These are phyloP conservation scores for Cephalotrichum gorgonifer DNA, from an alignment of 2,329 filamentous ascomycete genomes.

Conservation along the genomic window DNA sequence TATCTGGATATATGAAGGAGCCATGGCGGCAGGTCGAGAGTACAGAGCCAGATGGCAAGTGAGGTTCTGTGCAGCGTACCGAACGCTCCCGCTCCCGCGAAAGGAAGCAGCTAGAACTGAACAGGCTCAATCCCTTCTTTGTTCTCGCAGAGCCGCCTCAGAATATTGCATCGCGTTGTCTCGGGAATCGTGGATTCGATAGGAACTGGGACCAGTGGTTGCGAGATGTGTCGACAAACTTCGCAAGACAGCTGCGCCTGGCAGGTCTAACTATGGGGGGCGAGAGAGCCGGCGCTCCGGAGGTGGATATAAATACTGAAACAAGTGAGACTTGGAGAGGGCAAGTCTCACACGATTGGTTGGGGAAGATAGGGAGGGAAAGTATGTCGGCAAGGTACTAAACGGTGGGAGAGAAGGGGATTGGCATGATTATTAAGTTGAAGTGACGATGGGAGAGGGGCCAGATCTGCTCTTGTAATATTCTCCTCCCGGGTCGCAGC, in stretches of 20 bases:
- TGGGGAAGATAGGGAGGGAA: background rate
- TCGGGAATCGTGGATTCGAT: background rate
- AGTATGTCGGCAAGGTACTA: too few species aligned
- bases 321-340: background rate
- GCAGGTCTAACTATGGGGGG: slow-evolving; percentile 1
- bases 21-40: slow-evolving; percentile 28
- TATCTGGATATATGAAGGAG: slow-evolving; percentile 37
- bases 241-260: slow-evolving; percentile 2
- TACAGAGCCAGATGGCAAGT: background rate
- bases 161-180: background rate
- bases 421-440: background rate
- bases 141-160: background rate
- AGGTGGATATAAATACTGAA: slow-evolving; percentile 2
- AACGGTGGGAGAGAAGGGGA: background rate
- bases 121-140: background rate
- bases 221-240: background rate
- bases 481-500: background rate
- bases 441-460: too few species aligned
- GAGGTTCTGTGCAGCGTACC: background rate
- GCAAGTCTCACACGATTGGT: background rate
- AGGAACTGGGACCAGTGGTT: background rate
- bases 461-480: background rate
- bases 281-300: background rate
- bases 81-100: too few species aligned
- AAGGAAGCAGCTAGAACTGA: background rate